phyloP scores from a whole-genome alignment of 2,329 filamentous ascomycete genomes.

The Monosporascus sp. region DNA sequence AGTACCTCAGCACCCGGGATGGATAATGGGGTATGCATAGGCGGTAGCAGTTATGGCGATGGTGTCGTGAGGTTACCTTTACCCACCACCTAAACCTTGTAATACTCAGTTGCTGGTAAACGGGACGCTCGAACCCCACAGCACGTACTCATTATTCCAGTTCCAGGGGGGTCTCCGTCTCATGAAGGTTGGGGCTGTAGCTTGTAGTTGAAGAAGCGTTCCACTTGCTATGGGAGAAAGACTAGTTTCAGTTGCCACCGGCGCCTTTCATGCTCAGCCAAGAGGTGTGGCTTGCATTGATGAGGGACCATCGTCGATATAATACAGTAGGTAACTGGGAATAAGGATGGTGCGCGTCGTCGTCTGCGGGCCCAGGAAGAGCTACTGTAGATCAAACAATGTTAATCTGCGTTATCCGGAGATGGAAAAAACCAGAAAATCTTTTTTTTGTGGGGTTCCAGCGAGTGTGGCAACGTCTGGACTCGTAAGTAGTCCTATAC shows the following conservation, averaged over 20 bases:
- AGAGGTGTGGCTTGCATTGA: not conserved
- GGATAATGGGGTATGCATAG: too few species aligned
- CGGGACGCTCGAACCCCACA: too few species aligned
- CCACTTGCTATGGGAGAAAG: not conserved
- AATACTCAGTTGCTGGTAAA: not conserved
- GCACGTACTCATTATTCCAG: too few species aligned
- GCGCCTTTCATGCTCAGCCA: not conserved
- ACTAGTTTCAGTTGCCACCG: not conserved
- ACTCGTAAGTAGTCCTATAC: too few species aligned
- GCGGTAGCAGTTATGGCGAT: too few species aligned
- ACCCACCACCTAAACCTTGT: too few species aligned
- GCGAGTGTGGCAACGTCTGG: not conserved
- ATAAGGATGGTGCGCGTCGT: too few species aligned
- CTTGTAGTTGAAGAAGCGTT: not conserved
- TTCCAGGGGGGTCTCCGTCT: not conserved
- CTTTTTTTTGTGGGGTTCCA: not conserved
- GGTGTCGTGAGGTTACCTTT: too few species aligned
- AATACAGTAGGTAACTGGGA: not conserved
- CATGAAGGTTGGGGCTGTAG: not conserved
- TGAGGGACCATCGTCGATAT: not conserved
- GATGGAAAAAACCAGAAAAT: not conserved
- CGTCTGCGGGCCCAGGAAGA: too few species aligned
- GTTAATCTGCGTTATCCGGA: not conserved
- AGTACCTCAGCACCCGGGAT: too few species aligned
- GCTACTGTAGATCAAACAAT: too few species aligned